Evolutionary conservation across 176 grass and related monocot species (phyloP), one percentile per base, ranked within the genome.

Genomic region (Tillandsia leiboldiana): DNA sequence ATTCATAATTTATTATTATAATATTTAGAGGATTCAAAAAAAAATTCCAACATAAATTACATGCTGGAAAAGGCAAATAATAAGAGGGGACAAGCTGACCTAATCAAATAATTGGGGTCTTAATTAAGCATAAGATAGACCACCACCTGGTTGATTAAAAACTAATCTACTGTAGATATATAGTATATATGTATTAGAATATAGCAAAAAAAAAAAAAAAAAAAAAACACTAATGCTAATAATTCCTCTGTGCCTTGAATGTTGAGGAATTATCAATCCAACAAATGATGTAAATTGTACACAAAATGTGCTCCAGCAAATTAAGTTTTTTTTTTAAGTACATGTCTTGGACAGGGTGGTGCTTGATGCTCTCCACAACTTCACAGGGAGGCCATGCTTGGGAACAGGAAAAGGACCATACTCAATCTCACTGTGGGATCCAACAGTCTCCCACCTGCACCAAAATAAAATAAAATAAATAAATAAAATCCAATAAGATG

Each of bases 391-490:
- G 8, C 95, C 95, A 12, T 88, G 69, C 63, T 90, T 88, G n/a
- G 95, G 95, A 11, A 99, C 80, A 13, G 95, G 95, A 79, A 99
- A 99, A n/a, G 95, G 95, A 51, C 82, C 82, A 79, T 88, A 94
- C 87, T 99, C 90, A 13, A 88, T 75, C 72, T 90, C 90, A 59
- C 75, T 79, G 0, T 70, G 59, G 26, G 79, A 82, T 51, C 66
- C 90, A 64, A 78, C 48, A 1, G 86, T 69, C 67, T 99, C 84
- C 72, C 80, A 99, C 73, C 90, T 99, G 83, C 81, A 82, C 75
- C 3, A 69, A 63, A 90, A 84, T 76, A 11, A 66, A 54, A 86
- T 9, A 29, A 20, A 73, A 20, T 20, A 20, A 20, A 20, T 12
- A 51, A 79, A 49, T 67, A 28, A 23, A 63, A 6, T 29, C 12